Percentiles rank a stretch among this genome's conserved stretches.
Evolutionary conservation across 352 stramenopile genomes (phyloP).

Genomic region (Phytophthora fragariaefolia): DNA sequence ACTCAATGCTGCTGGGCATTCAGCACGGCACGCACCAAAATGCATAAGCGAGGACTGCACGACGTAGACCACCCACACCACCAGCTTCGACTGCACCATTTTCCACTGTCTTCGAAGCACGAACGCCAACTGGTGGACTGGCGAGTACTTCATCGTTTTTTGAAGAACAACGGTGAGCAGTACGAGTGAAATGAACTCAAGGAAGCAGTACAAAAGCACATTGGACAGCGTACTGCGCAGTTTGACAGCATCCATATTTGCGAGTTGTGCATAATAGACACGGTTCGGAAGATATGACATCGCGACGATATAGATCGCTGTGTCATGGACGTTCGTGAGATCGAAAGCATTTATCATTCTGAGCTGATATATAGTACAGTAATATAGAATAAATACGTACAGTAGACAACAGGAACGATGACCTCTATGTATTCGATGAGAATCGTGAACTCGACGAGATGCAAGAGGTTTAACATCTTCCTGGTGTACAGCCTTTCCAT

Average conservation of each 20-base stretch:
- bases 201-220: constrained; percentile 26
- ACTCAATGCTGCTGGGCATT: neutral
- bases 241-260: constrained; percentile 17
- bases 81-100: constrained; percentile 44
- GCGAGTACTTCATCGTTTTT: constrained; percentile 16
- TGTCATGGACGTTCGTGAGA: neutral
- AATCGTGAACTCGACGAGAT: constrained; percentile 47
- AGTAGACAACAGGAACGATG: constrained; percentile 37
- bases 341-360: too few species aligned
- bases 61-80: constrained; percentile 45
- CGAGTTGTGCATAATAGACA: constrained; percentile 32
- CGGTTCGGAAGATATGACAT: constrained; percentile 36
- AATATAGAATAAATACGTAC: constrained; percentile 16
- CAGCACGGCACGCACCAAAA: constrained; percentile 20
- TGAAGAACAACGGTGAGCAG: constrained; percentile 11
- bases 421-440: constrained; percentile 42
- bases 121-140: constrained; percentile 32
- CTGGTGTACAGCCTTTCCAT: constrained; percentile 17
- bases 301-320: constrained; percentile 31
- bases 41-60: constrained; percentile 36
- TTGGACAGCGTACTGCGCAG: constrained; percentile 28
- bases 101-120: constrained; percentile 39
- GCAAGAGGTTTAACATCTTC: constrained; percentile 24
- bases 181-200: constrained; percentile 25
- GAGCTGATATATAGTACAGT: too few species aligned